These are phyloP conservation scores for Dissophora globulifera DNA, from an alignment of 192 early-diverging fungal species.

Conservation along the genomic window DNA sequence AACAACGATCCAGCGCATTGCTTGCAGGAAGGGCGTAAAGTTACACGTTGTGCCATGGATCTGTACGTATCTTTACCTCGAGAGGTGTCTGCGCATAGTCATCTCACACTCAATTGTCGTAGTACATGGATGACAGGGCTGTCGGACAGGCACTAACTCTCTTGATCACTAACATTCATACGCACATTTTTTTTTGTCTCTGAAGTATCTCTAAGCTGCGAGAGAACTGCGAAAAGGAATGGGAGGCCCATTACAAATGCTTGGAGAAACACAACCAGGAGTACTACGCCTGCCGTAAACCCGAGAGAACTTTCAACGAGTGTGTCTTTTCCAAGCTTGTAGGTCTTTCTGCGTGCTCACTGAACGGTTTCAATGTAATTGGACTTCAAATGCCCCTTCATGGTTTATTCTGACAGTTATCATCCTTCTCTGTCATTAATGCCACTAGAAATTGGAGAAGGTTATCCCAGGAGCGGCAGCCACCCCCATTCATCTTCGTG, in stretches of 20 bases:
- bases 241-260: conserved; percentile 91
- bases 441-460: conserved; percentile 72
- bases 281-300: conserved; percentile 78
- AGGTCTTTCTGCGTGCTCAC: too few species aligned
- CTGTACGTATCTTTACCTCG: conserved; percentile 74
- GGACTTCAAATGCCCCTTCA: too few species aligned
- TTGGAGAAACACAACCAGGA: conserved; percentile 94
- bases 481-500: conserved; percentile 48
- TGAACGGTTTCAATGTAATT: too few species aligned
- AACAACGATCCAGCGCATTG: conserved; percentile 90
- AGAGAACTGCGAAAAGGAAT: conserved; percentile 87
- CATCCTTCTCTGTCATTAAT: too few species aligned
- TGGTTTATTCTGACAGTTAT: too few species aligned
- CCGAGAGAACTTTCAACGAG: conserved; percentile 84
- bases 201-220: conserved; percentile 86
- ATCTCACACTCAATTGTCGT: too few species aligned
- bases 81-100: too few species aligned
- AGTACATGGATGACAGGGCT: too few species aligned
- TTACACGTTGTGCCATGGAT: conserved; percentile 94
- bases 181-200: not conserved
- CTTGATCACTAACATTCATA: not conserved
- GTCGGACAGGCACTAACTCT: too few species aligned
- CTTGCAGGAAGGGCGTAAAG: conserved; percentile 92
- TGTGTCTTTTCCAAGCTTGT: conserved; percentile 92
- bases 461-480: conserved; percentile 70